phyloP scores from a whole-genome alignment of 2,329 filamentous ascomycete genomes.

The Leptographium galeiforme region DNA sequence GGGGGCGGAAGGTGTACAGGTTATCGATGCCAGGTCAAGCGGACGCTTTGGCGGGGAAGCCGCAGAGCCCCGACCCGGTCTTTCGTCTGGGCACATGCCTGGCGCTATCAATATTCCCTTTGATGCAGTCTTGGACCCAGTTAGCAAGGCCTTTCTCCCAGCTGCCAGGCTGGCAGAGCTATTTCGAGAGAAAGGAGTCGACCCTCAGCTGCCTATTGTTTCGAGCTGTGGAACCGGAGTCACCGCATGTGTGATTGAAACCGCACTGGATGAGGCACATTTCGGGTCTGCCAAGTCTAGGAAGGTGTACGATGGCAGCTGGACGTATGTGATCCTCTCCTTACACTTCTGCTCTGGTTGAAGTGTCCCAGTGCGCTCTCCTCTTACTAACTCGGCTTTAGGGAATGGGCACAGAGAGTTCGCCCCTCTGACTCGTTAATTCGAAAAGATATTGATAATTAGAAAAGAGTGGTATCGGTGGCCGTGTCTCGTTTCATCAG shows the following conservation, averaged over 20 bases:
- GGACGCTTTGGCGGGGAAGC: constrained; percentile 73
- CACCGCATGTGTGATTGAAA: constrained; percentile 81
- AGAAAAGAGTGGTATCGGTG: not conserved
- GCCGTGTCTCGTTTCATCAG: not conserved
- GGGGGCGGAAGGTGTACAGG: constrained; percentile 69
- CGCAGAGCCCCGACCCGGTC: constrained; percentile 72
- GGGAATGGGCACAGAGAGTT: constrained; percentile 13
- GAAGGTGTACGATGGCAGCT: constrained; percentile 87
- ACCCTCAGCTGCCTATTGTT: constrained; percentile 69
- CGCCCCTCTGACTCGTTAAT: constrained; percentile 10
- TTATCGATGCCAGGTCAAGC: constrained; percentile 71
- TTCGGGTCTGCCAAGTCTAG: constrained; percentile 55
- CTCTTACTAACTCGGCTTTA: not conserved
- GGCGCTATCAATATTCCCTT: constrained; percentile 76
- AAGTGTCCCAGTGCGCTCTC: not conserved
- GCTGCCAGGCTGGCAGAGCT: constrained; percentile 58
- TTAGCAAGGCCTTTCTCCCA: constrained; percentile 68
- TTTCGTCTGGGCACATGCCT: constrained; percentile 86
- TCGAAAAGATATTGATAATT: constrained; percentile 1
- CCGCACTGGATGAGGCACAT: constrained; percentile 66
- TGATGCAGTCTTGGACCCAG: constrained; percentile 63
- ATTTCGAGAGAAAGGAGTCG: constrained; percentile 68
- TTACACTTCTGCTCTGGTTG: not conserved
- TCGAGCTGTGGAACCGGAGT: constrained; percentile 88
- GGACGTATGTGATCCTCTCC: constrained; percentile 60